Conservation (phyloP, 306 rosid genomes). For the Sesbania bispinosa region DNA sequence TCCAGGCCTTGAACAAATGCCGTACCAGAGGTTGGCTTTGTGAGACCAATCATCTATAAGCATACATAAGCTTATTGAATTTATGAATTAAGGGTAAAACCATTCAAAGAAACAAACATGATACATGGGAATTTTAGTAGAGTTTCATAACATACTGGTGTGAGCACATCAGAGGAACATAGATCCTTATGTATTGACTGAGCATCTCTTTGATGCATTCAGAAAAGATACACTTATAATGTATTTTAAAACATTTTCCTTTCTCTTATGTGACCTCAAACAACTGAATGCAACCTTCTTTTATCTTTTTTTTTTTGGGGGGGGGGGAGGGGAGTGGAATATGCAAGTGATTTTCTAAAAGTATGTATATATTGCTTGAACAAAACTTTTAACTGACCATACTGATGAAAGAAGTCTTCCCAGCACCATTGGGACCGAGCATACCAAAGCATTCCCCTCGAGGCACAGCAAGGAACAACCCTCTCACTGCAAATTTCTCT, state of each 20-base stretch:
- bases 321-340: not conserved
- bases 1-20: constrained; percentile 76
- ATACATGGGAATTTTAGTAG: not conserved
- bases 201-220: not conserved
- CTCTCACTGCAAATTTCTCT: constrained; percentile 78
- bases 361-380: not conserved
- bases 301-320: not conserved
- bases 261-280: not conserved
- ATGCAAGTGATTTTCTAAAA: not conserved
- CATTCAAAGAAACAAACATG: not conserved
- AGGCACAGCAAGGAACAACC: constrained; percentile 81
- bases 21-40: constrained; percentile 71
- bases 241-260: not conserved
- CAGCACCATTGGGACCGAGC: constrained; percentile 98
- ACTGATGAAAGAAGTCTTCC: constrained; percentile 89
- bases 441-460: constrained; percentile 93
- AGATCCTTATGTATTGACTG: not conserved
- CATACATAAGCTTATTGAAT: constrained; percentile 13
- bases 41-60: constrained; percentile 87
- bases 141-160: not conserved
- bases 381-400: constrained; percentile 59
- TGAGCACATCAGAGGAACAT: constrained; percentile 1
- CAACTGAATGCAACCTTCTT: too few species aligned
- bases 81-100: constrained; percentile 8
- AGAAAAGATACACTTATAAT: not conserved